A percentile compares a stretch with the other conserved stretches of the same genome.
These are phyloP conservation scores for Pseudocercospora fijiensis DNA, from an alignment of 2,329 filamentous ascomycete species.

Conservation along the genomic window DNA sequence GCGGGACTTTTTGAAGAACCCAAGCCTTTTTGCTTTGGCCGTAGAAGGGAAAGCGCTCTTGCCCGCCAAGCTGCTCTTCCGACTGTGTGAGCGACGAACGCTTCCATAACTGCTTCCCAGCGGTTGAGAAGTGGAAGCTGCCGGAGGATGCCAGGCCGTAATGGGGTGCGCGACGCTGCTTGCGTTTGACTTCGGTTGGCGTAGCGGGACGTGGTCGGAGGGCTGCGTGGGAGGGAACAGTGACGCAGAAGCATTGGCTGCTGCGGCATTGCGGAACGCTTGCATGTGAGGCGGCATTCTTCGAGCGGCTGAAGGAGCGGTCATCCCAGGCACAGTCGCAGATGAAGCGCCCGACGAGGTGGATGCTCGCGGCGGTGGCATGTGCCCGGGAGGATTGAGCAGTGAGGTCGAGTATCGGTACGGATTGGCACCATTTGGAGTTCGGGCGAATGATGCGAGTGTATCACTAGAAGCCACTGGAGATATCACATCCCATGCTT, in stretches of 20 bases:
- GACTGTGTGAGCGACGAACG: conserved; percentile 4
- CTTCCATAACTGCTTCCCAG: conserved; percentile 18
- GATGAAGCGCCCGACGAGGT: conserved; percentile 21
- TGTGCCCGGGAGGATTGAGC: conserved; percentile 30
- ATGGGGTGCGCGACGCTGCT: conserved; percentile 36
- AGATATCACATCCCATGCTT: conserved; percentile 27
- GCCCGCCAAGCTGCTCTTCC: conserved; percentile 25
- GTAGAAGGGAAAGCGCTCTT: conserved; percentile 28
- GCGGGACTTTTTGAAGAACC: conserved; percentile 29
- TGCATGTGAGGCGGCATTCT: conserved; percentile 36
- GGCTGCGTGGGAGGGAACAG: conserved; percentile 33
- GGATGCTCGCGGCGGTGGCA: conserved; percentile 16
- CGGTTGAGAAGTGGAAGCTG: conserved; percentile 20
- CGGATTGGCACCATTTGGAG: conserved; percentile 1
- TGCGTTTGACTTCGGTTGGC: conserved; percentile 22
- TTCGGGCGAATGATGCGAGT: conserved; percentile 13
- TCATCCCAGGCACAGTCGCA: conserved; percentile 12
- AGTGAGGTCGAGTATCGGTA: conserved; percentile 33
- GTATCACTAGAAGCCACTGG: conserved; percentile 12
- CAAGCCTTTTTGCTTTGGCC: conserved; percentile 32
- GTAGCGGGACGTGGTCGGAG: conserved; percentile 33
- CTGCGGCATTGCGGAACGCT: conserved; percentile 31
- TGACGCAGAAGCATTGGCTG: conserved; percentile 26
- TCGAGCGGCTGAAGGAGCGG: conserved; percentile 10
- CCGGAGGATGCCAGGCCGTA: conserved; percentile 39